Evolutionary conservation across 805 yeast species (phyloP).

Genomic region (Yarrowia sp.): DNA sequence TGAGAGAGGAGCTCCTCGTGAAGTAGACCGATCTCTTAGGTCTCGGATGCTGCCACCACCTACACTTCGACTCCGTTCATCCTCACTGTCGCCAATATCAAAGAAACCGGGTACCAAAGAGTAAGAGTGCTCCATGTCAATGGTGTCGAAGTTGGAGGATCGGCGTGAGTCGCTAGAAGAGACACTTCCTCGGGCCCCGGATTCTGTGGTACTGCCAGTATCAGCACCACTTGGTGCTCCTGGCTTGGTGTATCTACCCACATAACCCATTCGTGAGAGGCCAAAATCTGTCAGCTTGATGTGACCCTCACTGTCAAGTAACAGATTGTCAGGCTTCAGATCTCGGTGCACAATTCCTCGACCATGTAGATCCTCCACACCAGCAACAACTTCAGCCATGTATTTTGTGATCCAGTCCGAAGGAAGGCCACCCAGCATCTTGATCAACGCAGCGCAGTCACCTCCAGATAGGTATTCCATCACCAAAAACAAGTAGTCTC

Average conservation of each 20-base stretch:
- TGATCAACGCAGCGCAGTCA: slow-evolving; percentile 82
- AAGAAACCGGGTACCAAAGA: slow-evolving; percentile 12
- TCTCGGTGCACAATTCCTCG: slow-evolving; percentile 93
- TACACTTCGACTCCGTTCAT: neutral
- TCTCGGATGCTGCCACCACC: neutral
- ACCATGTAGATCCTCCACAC: slow-evolving; percentile 83
- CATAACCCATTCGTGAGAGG: slow-evolving; percentile 80
- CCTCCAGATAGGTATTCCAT: slow-evolving; percentile 98
- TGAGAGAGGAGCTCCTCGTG: neutral
- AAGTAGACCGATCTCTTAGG: neutral
- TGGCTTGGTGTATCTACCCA: slow-evolving; percentile 59
- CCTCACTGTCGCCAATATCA: slow-evolving; percentile 10
- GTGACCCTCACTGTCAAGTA: slow-evolving; percentile 85
- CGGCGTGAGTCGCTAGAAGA: slow-evolving; percentile 22
- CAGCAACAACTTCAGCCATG: slow-evolving; percentile 84
- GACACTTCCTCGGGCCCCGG: neutral
- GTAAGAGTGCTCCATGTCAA: slow-evolving; percentile 18
- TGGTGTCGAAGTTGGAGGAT: slow-evolving; percentile 17
- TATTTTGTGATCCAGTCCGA: slow-evolving; percentile 79
- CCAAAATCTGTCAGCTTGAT: slow-evolving; percentile 94
- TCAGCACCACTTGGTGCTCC: neutral
- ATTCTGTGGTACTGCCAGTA: neutral
- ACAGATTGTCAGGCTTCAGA: slow-evolving; percentile 87
- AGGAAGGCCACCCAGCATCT: slow-evolving; percentile 77
- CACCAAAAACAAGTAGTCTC: slow-evolving; percentile 80